Evolutionary conservation across 2,329 filamentous ascomycete species (phyloP), one percentile per base, ranked within the genome.

Genomic region (Fonsecaea multimorphosa): DNA sequence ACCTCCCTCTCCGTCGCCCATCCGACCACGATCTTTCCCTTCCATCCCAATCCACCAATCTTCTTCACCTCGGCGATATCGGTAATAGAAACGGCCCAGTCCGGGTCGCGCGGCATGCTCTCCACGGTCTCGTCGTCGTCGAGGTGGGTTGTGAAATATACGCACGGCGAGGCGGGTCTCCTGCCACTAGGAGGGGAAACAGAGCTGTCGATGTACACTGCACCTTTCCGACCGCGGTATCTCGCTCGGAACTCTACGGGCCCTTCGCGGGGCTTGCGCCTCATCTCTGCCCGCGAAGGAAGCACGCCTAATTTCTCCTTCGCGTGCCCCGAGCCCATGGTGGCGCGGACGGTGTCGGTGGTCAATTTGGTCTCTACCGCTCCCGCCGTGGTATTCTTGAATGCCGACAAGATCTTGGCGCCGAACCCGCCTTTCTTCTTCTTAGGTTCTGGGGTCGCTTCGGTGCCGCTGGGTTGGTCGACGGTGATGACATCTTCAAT

Each of bases 1-100:
- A 95, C 86, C 75, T 93, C 88, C 55, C 87, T 83, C 0, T 87
- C 85, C 72, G 92, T 84, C 0, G 90, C 88, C 91, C 92, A 92
- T 0, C 91, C 91, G 0, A 95, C 90, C 1, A 95, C 84, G 57
- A 95, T 79, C 80, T 92, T 94, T 1, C 88, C 87, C 78, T 95
- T 96, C 91, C 91, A 96, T 0, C 91, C 91, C 38, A 93, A 82
- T 0, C 92, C 92, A 3, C 92, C 91, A 1, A 93, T 81, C 78
- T 96, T 96, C 76, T 88, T 90, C 60, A 96, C 74, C 76, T 93
- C 91, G 58, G 76, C 80, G 53, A 96, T 89, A 16, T 94, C 89
- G 0, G 83, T 83, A 2, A 95, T 84, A 0, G 90, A 83, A 0
- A 95, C 81, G 5, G 85, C 88, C 86, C 91, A 96, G 0, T 86